Evolutionary conservation across 306 rosid species (phyloP).

Genomic region (Nissolia schottii): DNA sequence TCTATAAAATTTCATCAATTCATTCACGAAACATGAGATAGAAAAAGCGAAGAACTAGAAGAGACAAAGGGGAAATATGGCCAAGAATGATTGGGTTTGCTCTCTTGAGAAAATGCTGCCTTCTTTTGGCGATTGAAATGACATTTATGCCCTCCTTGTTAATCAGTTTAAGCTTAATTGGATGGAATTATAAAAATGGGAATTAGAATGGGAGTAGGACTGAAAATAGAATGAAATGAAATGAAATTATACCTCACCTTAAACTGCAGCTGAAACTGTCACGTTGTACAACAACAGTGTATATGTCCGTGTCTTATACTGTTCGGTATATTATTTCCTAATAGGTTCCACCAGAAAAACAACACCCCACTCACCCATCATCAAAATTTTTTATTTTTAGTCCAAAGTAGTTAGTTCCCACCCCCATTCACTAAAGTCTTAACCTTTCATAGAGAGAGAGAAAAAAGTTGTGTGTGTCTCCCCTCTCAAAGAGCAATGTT

Average conservation of each 20-base stretch:
- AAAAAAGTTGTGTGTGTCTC: neutral
- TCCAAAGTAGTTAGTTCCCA: constrained; percentile 10
- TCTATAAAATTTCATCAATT: too few relatives aligned
- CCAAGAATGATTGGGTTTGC: neutral
- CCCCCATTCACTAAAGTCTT: neutral
- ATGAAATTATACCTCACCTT: too few relatives aligned
- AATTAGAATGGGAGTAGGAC: too few relatives aligned
- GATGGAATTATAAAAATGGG: too few relatives aligned
- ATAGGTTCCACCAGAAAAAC: neutral
- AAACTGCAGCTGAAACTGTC: neutral
- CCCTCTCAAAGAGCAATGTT: constrained; percentile 33
- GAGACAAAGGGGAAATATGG: neutral
- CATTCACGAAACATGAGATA: too few relatives aligned
- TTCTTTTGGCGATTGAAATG: neutral
- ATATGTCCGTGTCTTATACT: constrained; percentile 29
- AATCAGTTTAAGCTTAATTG: neutral
- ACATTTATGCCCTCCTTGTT: neutral
- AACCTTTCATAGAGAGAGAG: neutral
- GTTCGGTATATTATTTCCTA: constrained; percentile 41
- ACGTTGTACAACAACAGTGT: neutral
- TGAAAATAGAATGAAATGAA: too few relatives aligned
- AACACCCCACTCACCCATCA: neutral
- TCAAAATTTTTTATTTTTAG: neutral
- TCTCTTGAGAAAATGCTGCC: neutral
- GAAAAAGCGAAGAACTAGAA: neutral